phyloP scores from a whole-genome alignment of 73 alveolate species.

The Paraurostyla sp. region DNA sequence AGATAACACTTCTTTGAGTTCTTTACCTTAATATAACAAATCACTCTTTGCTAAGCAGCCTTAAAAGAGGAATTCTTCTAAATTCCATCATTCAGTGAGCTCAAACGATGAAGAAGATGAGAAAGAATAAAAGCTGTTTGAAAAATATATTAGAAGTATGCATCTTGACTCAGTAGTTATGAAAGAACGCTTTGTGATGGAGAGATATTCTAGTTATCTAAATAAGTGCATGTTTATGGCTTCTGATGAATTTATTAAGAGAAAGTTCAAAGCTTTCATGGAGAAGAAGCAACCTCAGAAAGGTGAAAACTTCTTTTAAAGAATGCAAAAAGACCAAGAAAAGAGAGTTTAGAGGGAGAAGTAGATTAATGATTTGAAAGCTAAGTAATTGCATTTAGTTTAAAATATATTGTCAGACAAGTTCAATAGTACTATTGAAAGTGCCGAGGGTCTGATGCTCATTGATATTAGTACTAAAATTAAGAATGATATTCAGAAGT shows the following conservation, averaged over 20 bases:
- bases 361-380: not conserved
- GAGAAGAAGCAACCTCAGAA: not conserved
- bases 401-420: no score
- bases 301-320: slow-evolving; percentile 18
- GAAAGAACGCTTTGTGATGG: slow-evolving; percentile 37
- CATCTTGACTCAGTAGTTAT: slow-evolving; percentile 17
- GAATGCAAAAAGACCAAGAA: slow-evolving; percentile 42
- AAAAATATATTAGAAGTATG: not conserved
- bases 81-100: no score
- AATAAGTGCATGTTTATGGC: slow-evolving; percentile 29
- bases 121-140: not conserved
- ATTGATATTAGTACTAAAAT: no score
- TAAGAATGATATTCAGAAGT: no score
- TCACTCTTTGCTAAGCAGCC: no score
- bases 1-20: not conserved
- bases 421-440: not conserved
- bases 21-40: no score
- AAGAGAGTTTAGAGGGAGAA: slow-evolving; percentile 8
- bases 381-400: no score
- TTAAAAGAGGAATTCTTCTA: no score
- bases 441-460: no score
- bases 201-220: slow-evolving; percentile 34
- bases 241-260: slow-evolving; percentile 32
- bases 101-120: slow-evolving; percentile 17
- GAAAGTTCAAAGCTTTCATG: slow-evolving; percentile 34